Conservation (phyloP, 2,329 filamentous ascomycete species). For the Ophiostoma sp. region DNA sequence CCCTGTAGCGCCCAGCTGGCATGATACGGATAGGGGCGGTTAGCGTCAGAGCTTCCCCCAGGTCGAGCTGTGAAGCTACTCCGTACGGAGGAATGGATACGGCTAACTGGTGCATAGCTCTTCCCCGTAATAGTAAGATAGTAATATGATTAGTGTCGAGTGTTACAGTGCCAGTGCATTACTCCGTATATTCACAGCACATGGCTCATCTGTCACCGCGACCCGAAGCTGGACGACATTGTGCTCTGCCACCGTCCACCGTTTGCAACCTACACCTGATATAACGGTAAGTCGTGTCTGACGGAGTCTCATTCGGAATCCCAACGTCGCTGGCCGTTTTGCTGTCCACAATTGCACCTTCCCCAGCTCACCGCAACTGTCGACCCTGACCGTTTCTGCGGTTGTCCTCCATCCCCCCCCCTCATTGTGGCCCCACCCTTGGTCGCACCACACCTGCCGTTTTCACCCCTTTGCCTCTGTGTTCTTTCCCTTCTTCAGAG, state of each 20-base stretch:
- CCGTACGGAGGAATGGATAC: not conserved
- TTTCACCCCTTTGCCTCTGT: conserved; percentile 10
- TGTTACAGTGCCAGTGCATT: no score
- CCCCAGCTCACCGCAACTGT: not conserved
- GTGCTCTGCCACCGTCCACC: no score
- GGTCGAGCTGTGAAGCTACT: conserved; percentile 3
- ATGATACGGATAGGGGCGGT: not conserved
- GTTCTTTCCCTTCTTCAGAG: not conserved
- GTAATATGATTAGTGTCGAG: no score
- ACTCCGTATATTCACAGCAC: no score
- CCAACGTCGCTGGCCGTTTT: not conserved
- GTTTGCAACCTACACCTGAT: no score
- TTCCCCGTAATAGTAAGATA: no score
- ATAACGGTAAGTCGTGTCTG: no score
- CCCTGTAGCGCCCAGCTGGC: not conserved
- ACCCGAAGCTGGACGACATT: no score
- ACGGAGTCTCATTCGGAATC: no score
- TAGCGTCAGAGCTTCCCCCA: conserved; percentile 6
- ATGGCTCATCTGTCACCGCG: no score
- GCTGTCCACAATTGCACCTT: not conserved
- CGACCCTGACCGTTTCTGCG: not conserved
- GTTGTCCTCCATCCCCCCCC: not conserved
- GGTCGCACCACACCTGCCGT: conserved; percentile 4
- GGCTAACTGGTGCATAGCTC: no score
- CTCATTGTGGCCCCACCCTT: conserved; percentile 9